A percentile compares a stretch with the other conserved stretches of the same genome.
phyloP scores from a whole-genome alignment of 176 grass and related monocot genomes.

The Eragrostis curvula region DNA sequence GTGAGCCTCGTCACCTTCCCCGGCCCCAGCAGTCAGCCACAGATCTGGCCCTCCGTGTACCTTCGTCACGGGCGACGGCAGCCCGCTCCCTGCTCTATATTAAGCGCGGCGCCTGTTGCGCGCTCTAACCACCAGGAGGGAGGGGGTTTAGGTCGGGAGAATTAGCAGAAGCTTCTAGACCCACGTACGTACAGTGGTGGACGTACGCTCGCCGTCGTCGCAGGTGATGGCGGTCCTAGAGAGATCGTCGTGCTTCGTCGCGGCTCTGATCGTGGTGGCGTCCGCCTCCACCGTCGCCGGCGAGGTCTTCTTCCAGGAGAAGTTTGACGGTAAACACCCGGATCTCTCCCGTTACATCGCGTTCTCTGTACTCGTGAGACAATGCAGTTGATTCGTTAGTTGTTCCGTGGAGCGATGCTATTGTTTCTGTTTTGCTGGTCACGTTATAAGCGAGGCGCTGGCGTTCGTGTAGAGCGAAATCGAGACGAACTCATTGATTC shows the following conservation, averaged over 20 bases:
- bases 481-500: not conserved
- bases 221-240: conserved; percentile 45
- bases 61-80: not conserved
- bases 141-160: not conserved
- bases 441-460: no score
- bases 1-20: not conserved
- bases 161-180: conserved; percentile 26
- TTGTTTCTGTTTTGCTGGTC: conserved; percentile 2
- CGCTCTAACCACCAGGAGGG: conserved; percentile 23
- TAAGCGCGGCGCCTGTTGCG: conserved; percentile 12
- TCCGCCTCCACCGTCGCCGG: conserved; percentile 46
- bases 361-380: not conserved
- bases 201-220: not conserved
- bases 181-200: not conserved
- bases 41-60: not conserved
- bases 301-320: conserved; percentile 84
- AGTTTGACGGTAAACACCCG: conserved; percentile 37
- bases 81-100: conserved; percentile 19
- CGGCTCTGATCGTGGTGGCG: conserved; percentile 45
- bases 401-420: not conserved
- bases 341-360: not conserved
- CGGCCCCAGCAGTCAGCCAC: conserved; percentile 1
- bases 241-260: conserved; percentile 18
- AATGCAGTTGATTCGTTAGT: not conserved
- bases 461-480: conserved; percentile 17